Conservation (phyloP, 495 filamentous ascomycete species). For the Talaromyces thailandensis region DNA sequence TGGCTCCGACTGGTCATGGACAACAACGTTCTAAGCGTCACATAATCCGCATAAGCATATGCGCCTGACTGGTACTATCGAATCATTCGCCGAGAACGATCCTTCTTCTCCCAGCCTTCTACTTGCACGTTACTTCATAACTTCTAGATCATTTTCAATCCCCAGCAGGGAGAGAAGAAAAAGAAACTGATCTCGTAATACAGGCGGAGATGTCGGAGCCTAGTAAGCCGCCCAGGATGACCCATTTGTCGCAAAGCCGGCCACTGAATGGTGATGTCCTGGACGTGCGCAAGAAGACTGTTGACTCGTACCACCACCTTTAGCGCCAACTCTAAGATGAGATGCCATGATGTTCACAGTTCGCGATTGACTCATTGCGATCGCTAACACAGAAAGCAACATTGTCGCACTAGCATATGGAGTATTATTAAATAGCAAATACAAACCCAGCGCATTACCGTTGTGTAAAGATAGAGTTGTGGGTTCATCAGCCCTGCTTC, state of each 20-base stretch:
- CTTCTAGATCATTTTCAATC: background rate
- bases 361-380: background rate
- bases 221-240: background rate
- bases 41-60: conserved; percentile 1
- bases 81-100: background rate
- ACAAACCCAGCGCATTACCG: background rate
- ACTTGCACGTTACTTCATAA: background rate
- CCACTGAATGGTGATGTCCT: background rate
- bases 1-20: conserved; percentile 1
- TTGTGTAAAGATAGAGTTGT: background rate
- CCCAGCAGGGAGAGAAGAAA: background rate
- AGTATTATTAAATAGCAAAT: background rate
- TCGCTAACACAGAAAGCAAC: background rate
- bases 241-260: background rate
- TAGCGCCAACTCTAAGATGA: background rate
- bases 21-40: background rate
- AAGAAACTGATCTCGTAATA: background rate
- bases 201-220: background rate
- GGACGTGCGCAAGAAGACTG: background rate
- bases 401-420: background rate
- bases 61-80: background rate
- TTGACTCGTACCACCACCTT: background rate
- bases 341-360: background rate
- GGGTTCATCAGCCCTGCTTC: background rate
- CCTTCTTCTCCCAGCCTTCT: background rate